Evolutionary conservation across 176 grass and related monocot species (phyloP).

Genomic region (Urochloa ruziziensis): DNA sequence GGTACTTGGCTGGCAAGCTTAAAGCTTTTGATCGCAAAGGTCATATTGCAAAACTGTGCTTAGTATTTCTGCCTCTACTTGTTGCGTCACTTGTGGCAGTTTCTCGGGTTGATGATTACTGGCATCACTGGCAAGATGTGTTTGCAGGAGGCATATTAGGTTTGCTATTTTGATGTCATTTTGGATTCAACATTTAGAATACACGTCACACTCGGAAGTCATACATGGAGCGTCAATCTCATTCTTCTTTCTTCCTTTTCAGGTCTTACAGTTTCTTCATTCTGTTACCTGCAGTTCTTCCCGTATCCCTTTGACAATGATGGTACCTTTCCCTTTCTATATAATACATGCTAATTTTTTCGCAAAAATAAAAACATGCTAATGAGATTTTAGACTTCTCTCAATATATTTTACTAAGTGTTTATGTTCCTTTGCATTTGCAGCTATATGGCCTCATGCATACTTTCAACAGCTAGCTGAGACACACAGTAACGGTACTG

Average conservation of each 20-base stretch:
- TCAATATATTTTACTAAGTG: neutral
- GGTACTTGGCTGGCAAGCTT: slow-evolving; percentile 65
- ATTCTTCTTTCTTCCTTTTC: slow-evolving; percentile 29
- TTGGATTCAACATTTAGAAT: neutral
- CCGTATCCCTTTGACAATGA: slow-evolving; percentile 54
- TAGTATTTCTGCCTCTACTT: slow-evolving; percentile 60
- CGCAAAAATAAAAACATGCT: too few relatives aligned
- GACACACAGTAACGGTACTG: slow-evolving; percentile 16
- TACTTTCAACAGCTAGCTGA: slow-evolving; percentile 53
- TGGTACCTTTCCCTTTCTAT: slow-evolving; percentile 23
- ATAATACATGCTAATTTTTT: too few relatives aligned
- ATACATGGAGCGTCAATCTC: neutral
- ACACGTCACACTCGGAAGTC: neutral
- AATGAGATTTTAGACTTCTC: neutral
- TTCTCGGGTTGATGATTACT: slow-evolving; percentile 63
- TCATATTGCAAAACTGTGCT: slow-evolving; percentile 52
- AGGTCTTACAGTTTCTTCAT: slow-evolving; percentile 53
- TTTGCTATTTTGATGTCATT: slow-evolving; percentile 13
- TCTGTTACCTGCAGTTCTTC: slow-evolving; percentile 66
- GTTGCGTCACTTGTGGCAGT: slow-evolving; percentile 53
- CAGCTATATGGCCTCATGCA: slow-evolving; percentile 57
- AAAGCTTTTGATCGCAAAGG: slow-evolving; percentile 54
- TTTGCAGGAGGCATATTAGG: slow-evolving; percentile 55
- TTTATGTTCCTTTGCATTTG: slow-evolving; percentile 16
- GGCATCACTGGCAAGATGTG: slow-evolving; percentile 69